phyloP scores from a whole-genome alignment of 805 yeast genomes.

The Cyberlindnera subsufficiens region DNA sequence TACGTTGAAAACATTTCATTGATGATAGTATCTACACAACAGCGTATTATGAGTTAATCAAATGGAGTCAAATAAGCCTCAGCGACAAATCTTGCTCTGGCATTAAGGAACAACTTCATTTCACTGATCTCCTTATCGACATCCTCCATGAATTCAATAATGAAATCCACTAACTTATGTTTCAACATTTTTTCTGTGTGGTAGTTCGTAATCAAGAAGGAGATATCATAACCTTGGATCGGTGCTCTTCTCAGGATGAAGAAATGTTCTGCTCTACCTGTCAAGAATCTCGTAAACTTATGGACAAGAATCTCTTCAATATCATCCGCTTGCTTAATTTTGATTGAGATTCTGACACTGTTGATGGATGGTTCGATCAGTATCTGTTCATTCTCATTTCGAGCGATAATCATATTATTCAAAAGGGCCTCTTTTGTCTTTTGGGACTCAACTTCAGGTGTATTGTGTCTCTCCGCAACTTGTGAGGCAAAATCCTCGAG shows the following conservation, averaged over 20 bases:
- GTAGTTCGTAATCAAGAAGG: conserved; percentile 86
- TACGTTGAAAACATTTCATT: background rate
- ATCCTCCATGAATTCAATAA: conserved; percentile 98
- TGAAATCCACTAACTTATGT: conserved; percentile 91
- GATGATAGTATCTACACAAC: background rate
- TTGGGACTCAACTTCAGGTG: conserved; percentile 90
- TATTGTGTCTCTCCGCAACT: conserved; percentile 92
- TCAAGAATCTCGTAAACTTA: conserved; percentile 88
- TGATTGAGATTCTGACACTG: conserved; percentile 84
- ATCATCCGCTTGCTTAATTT: conserved; percentile 96
- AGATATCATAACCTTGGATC: conserved; percentile 84
- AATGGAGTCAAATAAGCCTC: conserved; percentile 91
- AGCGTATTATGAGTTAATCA: conserved; percentile 36
- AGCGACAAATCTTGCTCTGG: conserved; percentile 96
- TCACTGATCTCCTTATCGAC: conserved; percentile 98
- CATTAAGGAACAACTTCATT: conserved; percentile 93
- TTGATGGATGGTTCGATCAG: conserved; percentile 92
- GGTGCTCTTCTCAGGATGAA: conserved; percentile 89
- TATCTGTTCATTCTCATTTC: conserved; percentile 91
- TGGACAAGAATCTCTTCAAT: conserved; percentile 92
- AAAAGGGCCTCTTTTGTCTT: conserved; percentile 79
- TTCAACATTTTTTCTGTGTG: conserved; percentile 96
- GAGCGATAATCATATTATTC: conserved; percentile 83
- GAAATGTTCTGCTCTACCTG: conserved; percentile 94
- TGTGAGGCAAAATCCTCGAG: conserved; percentile 93